Base-by-base conservation (phyloP, 2,329 filamentous ascomycete species). In the Fusarium nanum region DNA sequence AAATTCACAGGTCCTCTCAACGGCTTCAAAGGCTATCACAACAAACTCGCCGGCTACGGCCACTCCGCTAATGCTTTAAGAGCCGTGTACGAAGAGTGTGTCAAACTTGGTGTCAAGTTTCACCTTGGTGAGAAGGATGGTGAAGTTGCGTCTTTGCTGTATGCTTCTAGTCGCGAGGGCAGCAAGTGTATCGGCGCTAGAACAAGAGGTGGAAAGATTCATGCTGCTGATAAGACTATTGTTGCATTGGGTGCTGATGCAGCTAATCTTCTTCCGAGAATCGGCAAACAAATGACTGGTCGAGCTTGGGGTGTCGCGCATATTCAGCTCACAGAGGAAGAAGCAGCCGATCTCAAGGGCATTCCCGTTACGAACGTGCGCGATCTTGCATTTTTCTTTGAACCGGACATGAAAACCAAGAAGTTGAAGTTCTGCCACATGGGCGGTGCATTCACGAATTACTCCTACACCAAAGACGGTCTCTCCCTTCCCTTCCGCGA, bases 341-440 rank as follows among this genome's bases (percentile, higher is more conserved):
- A 69, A 27, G 67, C 67, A 0, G 20, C 37, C 1, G 45, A 61
- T 2, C 67, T 69, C 3, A 67, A 56, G 12, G 67, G 67, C 2
- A 69, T 69, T 0, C 67, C 67, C 0, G 67, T 69, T 2, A 69
- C 67, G 5, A 69, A 69, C 14, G 67, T 69, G 6, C 67, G 67
- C 0, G 67, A 69, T 16, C 44, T 69, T 0, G 67, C 67, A 2
- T 69, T 69, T 11, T 69, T 69, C 45, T 69, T 69, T 2, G 67
- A 69, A 5, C 67, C 67, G 0, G 67, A 69, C 3, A 23, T 63
- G 3, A 42, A 52, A 0, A 69, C 67, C 18, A 67, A 70, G 48
- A 69, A 69, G 6, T 34, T 69, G 7, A 69, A 69, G 11, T 70
- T 69, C 40, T 69, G 67, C 12, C 67, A 69, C 13, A 70, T 69